Evolutionary conservation across 805 yeast species (phyloP).

Genomic region (Saturnispora serradocipensis): DNA sequence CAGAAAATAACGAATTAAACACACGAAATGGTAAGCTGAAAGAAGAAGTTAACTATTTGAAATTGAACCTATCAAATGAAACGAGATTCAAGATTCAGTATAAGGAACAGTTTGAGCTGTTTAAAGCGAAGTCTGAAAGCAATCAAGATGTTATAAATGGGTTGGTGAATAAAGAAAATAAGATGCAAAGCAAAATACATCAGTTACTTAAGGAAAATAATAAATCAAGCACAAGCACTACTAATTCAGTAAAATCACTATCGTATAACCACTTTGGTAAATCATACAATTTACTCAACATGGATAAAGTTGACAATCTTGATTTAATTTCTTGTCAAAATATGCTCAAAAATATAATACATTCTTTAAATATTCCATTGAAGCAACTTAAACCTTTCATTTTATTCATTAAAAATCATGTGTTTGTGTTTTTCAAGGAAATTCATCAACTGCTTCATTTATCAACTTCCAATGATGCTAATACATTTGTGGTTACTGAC

Average conservation of each 20-base stretch:
- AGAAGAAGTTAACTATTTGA: background rate
- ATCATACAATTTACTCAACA: background rate
- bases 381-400: slow-evolving; percentile 7
- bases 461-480: background rate
- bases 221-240: background rate
- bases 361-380: slow-evolving; percentile 10
- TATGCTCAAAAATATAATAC: slow-evolving; percentile 15
- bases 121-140: background rate
- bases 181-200: background rate
- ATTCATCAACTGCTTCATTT: slow-evolving; percentile 13
- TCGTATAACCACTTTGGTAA: slow-evolving; percentile 5
- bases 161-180: background rate
- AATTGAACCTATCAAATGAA: background rate
- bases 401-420: slow-evolving; percentile 12
- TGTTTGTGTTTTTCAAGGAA: slow-evolving; percentile 10
- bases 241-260: background rate
- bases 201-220: background rate
- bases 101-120: background rate
- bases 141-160: background rate
- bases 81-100: background rate
- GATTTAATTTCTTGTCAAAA: slow-evolving; percentile 14
- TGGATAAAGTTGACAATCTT: slow-evolving; percentile 11
- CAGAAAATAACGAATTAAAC: background rate
- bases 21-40: background rate
- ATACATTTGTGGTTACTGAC: slow-evolving; percentile 4